phyloP scores from a whole-genome alignment of 768 basidiomycete species.

The Coprinopsis cinerea region DNA sequence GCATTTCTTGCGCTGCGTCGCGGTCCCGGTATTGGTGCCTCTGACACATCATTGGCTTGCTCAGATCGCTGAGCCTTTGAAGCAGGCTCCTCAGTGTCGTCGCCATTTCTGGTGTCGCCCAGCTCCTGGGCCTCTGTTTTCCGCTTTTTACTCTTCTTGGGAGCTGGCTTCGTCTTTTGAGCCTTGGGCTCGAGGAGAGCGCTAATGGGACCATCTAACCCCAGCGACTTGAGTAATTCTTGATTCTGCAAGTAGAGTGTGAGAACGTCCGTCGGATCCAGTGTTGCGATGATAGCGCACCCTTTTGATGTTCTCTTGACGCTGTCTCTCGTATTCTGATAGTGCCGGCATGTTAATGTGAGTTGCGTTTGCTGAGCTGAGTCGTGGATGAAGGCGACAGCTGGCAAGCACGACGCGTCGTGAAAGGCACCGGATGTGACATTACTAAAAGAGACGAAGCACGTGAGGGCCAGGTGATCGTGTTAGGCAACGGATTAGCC shows the following conservation, averaged over 20 bases:
- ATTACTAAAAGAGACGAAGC: neutral
- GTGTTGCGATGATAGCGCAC: slow-evolving; percentile 9
- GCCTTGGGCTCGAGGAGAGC: slow-evolving; percentile 35
- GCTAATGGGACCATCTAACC: slow-evolving; percentile 37
- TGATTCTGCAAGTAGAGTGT: slow-evolving; percentile 30
- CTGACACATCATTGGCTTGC: slow-evolving; percentile 12
- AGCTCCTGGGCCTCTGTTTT: slow-evolving; percentile 20
- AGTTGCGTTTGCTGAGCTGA: neutral
- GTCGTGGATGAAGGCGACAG: no score
- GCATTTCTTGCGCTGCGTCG: slow-evolving; percentile 68
- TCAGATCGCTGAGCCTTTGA: slow-evolving; percentile 29
- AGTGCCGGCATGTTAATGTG: slow-evolving; percentile 2
- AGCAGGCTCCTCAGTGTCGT: slow-evolving; percentile 14
- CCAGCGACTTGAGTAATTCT: slow-evolving; percentile 35
- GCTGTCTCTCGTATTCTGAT: slow-evolving; percentile 26
- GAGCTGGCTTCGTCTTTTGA: slow-evolving; percentile 22
- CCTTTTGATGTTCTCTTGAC: slow-evolving; percentile 28
- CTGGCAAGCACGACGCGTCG: no score
- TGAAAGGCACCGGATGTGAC: no score
- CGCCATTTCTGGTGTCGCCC: no score
- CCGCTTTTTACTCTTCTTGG: slow-evolving; percentile 31
- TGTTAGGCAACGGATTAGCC: neutral
- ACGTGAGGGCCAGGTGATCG: neutral
- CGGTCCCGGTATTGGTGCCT: slow-evolving; percentile 22
- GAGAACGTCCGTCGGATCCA: neutral